Evolutionary conservation across 2,329 filamentous ascomycete genomes (phyloP).

Genomic region (Calonectria henricotiae): DNA sequence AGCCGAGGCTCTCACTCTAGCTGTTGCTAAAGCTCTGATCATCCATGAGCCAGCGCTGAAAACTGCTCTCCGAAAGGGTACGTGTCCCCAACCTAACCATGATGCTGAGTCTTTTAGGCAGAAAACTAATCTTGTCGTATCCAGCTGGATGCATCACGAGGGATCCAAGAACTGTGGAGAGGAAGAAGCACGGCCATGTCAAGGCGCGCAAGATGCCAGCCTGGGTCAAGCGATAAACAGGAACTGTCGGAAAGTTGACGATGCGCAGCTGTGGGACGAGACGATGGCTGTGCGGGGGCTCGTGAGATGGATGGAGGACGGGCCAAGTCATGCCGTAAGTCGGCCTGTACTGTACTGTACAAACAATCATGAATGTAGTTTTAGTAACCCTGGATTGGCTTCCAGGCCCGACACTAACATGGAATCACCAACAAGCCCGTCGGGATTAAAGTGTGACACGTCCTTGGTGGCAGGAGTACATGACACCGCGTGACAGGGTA

Average conservation of each 20-base stretch:
- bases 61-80: constrained; percentile 89
- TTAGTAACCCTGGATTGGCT: constrained; percentile 47
- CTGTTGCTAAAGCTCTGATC: constrained; percentile 88
- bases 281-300: constrained; percentile 40
- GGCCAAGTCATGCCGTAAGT: constrained; percentile 34
- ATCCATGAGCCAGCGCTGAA: constrained; percentile 95
- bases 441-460: constrained; percentile 25
- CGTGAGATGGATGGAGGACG: constrained; percentile 44
- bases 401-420: constrained; percentile 38
- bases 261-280: constrained; percentile 41
- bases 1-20: constrained; percentile 93
- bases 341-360: constrained; percentile 51
- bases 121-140: constrained; percentile 62
- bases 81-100: constrained; percentile 57
- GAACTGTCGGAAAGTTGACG: constrained; percentile 32
- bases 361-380: constrained; percentile 53
- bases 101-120: constrained; percentile 35
- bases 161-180: constrained; percentile 93
- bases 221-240: constrained; percentile 88
- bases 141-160: constrained; percentile 93
- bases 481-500: constrained; percentile 17
- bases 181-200: constrained; percentile 96
- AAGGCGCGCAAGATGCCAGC: constrained; percentile 98
- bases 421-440: constrained; percentile 33
- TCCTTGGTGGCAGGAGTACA: constrained; percentile 2